Conservation (phyloP, 306 rosid genomes). For the Lupinus albus region DNA sequence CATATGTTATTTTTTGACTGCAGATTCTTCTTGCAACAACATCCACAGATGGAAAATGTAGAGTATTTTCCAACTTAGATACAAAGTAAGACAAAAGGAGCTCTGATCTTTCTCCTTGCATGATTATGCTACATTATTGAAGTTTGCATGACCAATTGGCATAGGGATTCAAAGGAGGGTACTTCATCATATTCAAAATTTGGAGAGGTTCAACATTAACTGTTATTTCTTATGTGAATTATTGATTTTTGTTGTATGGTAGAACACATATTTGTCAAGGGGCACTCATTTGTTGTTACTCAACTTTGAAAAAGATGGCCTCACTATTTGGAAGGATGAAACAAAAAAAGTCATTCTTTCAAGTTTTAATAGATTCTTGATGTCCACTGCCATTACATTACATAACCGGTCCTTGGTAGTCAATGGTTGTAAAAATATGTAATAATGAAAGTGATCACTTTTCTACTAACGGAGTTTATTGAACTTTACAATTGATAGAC, state of each 20-base stretch:
- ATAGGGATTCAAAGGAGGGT: conserved; percentile 80
- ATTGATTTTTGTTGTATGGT: conserved; percentile 13
- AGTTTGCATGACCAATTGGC: conserved; percentile 48
- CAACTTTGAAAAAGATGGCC: not conserved
- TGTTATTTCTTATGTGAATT: conserved; percentile 34
- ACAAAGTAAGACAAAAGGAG: conserved; percentile 66
- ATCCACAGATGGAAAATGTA: conserved; percentile 95
- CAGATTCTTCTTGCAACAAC: conserved; percentile 95
- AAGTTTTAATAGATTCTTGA: conserved; percentile 10
- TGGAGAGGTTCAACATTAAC: conserved; percentile 79
- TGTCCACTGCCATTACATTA: not conserved
- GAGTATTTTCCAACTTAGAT: conserved; percentile 87
- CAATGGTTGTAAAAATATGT: no score
- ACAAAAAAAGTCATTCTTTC: not conserved
- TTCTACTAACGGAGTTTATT: no score
- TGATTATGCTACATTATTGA: conserved; percentile 29
- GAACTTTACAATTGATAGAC: no score
- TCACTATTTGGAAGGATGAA: no score
- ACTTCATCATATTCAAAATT: conserved; percentile 56
- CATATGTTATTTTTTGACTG: conserved; percentile 35
- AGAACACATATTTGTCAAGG: conserved; percentile 3
- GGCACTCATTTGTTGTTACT: conserved; percentile 6
- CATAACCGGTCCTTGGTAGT: not conserved
- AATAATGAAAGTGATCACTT: no score
- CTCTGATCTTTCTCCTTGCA: conserved; percentile 8